Base-by-base conservation (phyloP, 306 rosid genomes). In the Oemleria cerasiformis region DNA sequence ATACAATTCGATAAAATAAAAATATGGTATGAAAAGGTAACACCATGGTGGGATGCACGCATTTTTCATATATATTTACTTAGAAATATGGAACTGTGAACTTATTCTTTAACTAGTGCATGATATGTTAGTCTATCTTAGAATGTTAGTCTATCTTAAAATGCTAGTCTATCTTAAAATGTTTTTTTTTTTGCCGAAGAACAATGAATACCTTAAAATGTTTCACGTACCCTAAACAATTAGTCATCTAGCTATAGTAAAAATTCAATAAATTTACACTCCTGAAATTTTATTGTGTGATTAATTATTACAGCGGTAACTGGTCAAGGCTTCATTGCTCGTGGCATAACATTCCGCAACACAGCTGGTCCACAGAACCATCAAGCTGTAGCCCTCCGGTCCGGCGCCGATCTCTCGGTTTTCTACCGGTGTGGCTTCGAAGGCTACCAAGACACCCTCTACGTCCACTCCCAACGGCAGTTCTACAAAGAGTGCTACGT, bases 401-500 rank as follows among this genome's bases (percentile, higher is more conserved):
- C 88, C 0, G 82, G 88, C 1, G 83, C 86, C 0, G 91, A 84
- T 55, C 77, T 68, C 54, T 86, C 91, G 0, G 91, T 81, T 53
- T 86, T 86, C 80, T 84, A 86, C 56, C 80, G 75, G 0, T 84
- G 91, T 34, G 71, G 82, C 20, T 86, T 86, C 53, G 86, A 86
- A 62, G 91, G 91, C 3, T 79, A 86, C 68, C 91, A 86, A 66
- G 91, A 86, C 78, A 86, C 91, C 41, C 83, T 86, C 65, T 84
- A 86, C 39, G 86, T 59, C 23, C 91, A 86, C 40, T 86, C 88
- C 3, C 88, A 81, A 13, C 71, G 91, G 6, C 88, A 86, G n/a
- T 84, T 86, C 80, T 86, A 79, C 72, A 84, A 75, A 39, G 86
- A 86, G 17, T 86, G 91, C 65, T 72, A 79, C 78, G 74, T 86